Conservation (phyloP, 2,329 filamentous ascomycete genomes). For the Elsinoe fawcettii region DNA sequence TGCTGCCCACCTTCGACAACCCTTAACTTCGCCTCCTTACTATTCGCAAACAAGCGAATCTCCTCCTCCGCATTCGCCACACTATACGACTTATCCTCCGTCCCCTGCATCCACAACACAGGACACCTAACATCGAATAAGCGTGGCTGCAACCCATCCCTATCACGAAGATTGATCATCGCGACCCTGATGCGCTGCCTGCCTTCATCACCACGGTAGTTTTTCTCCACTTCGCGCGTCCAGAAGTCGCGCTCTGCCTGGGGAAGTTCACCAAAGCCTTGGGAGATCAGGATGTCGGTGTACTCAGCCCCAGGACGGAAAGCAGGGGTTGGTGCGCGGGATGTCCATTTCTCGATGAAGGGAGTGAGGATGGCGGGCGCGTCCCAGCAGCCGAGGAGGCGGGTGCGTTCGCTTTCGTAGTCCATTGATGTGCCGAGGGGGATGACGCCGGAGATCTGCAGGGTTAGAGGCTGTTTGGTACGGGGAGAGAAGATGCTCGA, state of each 20-base stretch:
- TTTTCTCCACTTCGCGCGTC: slow-evolving; percentile 37
- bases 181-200: slow-evolving; percentile 42
- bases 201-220: slow-evolving; percentile 45
- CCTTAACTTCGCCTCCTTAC: slow-evolving; percentile 36
- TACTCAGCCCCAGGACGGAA: slow-evolving; percentile 38
- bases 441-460: slow-evolving; percentile 45
- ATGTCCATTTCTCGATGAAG: slow-evolving; percentile 35
- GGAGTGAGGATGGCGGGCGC: slow-evolving; percentile 28
- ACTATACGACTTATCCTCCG: slow-evolving; percentile 35
- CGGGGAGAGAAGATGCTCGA: not conserved
- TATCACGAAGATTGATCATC: slow-evolving; percentile 41
- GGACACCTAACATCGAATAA: slow-evolving; percentile 44
- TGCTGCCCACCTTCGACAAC: slow-evolving; percentile 43
- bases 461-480: not conserved
- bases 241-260: slow-evolving; percentile 37
- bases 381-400: slow-evolving; percentile 44
- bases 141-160: slow-evolving; percentile 41
- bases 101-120: slow-evolving; percentile 45
- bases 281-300: slow-evolving; percentile 39
- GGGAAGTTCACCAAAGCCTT: slow-evolving; percentile 40
- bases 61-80: slow-evolving; percentile 39
- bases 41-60: slow-evolving; percentile 41
- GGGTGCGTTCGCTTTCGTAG: slow-evolving; percentile 39
- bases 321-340: slow-evolving; percentile 31
- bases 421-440: slow-evolving; percentile 48